Evolutionary conservation across 164 flowering plant genomes (phyloP), one percentile per base, ranked within the genome.

Genomic region (Magnolia changhungtana): DNA sequence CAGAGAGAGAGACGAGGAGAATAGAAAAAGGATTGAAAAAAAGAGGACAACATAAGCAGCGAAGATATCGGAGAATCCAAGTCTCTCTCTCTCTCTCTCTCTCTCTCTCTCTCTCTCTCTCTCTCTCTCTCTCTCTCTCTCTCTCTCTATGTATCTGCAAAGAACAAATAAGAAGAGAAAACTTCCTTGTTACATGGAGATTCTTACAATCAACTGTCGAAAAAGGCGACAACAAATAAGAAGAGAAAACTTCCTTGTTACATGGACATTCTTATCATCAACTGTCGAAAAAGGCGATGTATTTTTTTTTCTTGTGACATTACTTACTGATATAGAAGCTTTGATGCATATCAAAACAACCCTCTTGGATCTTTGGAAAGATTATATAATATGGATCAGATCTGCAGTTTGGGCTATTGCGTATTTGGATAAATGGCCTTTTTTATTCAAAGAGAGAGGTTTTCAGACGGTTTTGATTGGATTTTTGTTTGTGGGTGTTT

Each of bases 301-400:
- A 9, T 55, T 7, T 55, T 55, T 61, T 49, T 10, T 2, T 29
- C 23, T 20, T 3, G 64, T n/a, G 20, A 14, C 11, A 72, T 52
- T n/a, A 27, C 58, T 29, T 20, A 50, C 70, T 55, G 68, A 29
- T 67, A n/a, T 31, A 0, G 68, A 55, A 71, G 65, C 20, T 29
- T 58, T 13, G 9, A 37, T 37, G 45, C 45, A 37, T 37, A 37
- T 37, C 45, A 37, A 37, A 37, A 37, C 45, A 37, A 37, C 4
- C 45, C 45, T 3, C 45, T 37, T 37, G 45, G 45, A 37, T 37
- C 45, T 37, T 37, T 37, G 45, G 7, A 72, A 10, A 55, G 29
- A 8, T 52, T 23, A 20, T n/a, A 55, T 59, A 10, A 59, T 18
- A 13, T 24, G 65, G 23, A 24, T 72, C 72, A 72, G 79, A 77